These are phyloP conservation scores for Phytophthora pisi DNA, from an alignment of 352 stramenopile genomes.

Conservation along the genomic window DNA sequence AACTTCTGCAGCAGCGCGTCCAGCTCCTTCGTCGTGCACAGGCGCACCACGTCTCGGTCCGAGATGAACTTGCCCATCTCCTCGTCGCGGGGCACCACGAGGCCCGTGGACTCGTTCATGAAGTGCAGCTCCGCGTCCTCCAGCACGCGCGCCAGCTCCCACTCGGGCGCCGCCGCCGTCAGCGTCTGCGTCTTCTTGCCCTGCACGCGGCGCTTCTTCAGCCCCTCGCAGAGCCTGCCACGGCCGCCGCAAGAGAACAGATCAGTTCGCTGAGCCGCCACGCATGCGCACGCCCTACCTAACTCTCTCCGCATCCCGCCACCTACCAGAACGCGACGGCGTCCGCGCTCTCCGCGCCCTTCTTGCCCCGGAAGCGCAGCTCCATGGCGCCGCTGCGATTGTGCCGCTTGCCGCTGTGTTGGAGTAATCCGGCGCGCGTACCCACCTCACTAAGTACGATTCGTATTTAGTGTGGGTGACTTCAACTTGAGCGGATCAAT, in stretches of 20 bases:
- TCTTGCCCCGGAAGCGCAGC: constrained; percentile 57
- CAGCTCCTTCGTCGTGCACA: constrained; percentile 67
- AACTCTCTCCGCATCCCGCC: background rate
- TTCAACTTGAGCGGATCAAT: constrained; percentile 36
- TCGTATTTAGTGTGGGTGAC: constrained; percentile 12
- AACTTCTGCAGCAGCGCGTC: constrained; percentile 74
- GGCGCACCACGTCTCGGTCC: constrained; percentile 74
- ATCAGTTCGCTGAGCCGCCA: constrained; percentile 3
- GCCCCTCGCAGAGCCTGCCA: constrained; percentile 68
- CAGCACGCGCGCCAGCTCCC: constrained; percentile 51
- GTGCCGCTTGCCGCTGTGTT: background rate
- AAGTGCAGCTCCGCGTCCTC: constrained; percentile 56
- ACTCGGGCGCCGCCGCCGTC: constrained; percentile 44
- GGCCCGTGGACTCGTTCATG: constrained; percentile 79
- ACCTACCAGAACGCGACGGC: constrained; percentile 65
- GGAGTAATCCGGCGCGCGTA: background rate
- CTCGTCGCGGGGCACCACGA: constrained; percentile 61
- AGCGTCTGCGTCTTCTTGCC: constrained; percentile 56
- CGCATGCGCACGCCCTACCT: too few relatives aligned
- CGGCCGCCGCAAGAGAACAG: background rate
- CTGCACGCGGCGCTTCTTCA: constrained; percentile 70
- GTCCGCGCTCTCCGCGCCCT: constrained; percentile 47
- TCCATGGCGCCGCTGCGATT: constrained; percentile 32
- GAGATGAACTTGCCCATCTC: constrained; percentile 67
- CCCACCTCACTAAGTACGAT: constrained; percentile 16